Base-by-base conservation (phyloP, 306 rosid genomes). In the Cucumis cinereus region DNA sequence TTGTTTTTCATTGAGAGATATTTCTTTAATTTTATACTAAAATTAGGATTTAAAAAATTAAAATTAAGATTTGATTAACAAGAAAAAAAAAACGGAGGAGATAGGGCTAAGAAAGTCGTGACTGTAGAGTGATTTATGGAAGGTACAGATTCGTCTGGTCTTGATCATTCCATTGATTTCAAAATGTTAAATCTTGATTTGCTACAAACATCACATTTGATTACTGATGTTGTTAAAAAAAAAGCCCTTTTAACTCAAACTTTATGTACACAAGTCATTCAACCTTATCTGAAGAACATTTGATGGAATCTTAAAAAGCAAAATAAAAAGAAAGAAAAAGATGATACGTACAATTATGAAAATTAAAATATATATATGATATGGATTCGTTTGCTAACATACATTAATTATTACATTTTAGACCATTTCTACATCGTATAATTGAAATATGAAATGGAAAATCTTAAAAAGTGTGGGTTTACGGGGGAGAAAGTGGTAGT, bases 151-250 rank as follows among this genome's bases (percentile, higher is more conserved):
- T 68, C 20, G 89, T 76, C 61, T 74, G 87, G 75, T 90, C 96
- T 53, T 84, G 94, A 82, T 94, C 97, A n/a, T 80, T 57, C 98
- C 98, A 94, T 24, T 90, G 94, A 86, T 89, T 53, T 15, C n/a
- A n/a, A n/a, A n/a, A n/a, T n/a, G n/a, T n/a, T n/a, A n/a, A n/a
- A n/a, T n/a, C n/a, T n/a, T n/a, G n/a, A n/a, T n/a, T n/a, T n/a
- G n/a, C n/a, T n/a, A n/a, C n/a, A n/a, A n/a, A n/a, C n/a, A n/a
- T n/a, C n/a, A n/a, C n/a, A n/a, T n/a, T n/a, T n/a, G n/a, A n/a
- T n/a, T n/a, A n/a, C n/a, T n/a, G n/a, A n/a, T n/a, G n/a, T n/a
- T n/a, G n/a, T n/a, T n/a, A n/a, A n/a, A n/a, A n/a, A n/a, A n/a
- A n/a, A n/a, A n/a, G n/a, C n/a, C n/a, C n/a, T n/a, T n/a, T n/a